Evolutionary conservation across 768 basidiomycete species (phyloP), one percentile per base, ranked within the genome.

Genomic region (Multifurca ochricompacta): DNA sequence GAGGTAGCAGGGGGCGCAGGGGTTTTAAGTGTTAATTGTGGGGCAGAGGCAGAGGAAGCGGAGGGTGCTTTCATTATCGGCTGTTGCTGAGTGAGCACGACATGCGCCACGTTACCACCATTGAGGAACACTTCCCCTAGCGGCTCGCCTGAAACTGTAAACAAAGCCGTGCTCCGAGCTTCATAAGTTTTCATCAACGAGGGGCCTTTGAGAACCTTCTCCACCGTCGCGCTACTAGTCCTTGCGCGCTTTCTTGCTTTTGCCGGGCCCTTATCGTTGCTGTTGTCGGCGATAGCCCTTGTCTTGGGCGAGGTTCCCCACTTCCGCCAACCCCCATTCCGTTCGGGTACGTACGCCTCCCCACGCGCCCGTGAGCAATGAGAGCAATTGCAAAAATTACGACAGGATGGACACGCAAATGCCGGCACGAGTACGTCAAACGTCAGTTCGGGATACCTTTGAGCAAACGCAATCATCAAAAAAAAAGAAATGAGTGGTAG

Each of bases 331-430:
- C 65, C 65, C 3, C 58, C 65, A 1, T 58, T 58, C 40, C 66
- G 59, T 59, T 65, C 65, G 7, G 71, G 65, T 9, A 78, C 52
- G 53, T 78, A 80, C 10, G 63, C 58, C 47, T 78, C 80, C 5
- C 79, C 78, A 5, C 80, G 71, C 53, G 58, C 70, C 25, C 64
- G 57, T 13, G 73, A 68, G 59, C 79, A 81, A 0, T 5, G 0
- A 10, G 76, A 74, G 62, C 80, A 82, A 41, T 74, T 78, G 64
- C 80, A 82, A 10, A 57, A 72, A 10, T 67, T 60, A 3, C 63
- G 60, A 60, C 79, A 82, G 13, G 23, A 59, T 0, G 80, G 80
- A 59, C 81, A 82, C 21, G 60, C 51, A 48, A 73, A 75, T 5
- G 37, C 27, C 1, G 42, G 36, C n/a, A 56, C 58, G 18, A 45